Conservation (phyloP, 192 early-diverging fungal species). For the Coemansia sp. region DNA sequence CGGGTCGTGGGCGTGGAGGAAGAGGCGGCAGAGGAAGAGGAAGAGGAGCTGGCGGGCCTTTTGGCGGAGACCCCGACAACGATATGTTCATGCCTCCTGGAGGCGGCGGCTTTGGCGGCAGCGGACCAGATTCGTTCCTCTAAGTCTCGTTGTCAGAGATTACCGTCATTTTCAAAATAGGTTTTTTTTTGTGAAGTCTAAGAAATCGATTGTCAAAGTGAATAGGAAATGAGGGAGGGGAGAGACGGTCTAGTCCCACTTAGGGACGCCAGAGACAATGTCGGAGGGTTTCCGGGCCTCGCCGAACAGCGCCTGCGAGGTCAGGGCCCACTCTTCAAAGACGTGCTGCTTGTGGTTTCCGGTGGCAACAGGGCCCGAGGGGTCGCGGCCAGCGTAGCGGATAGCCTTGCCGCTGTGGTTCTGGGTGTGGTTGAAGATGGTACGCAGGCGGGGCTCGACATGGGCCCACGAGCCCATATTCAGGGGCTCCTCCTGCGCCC, state of each 20-base stretch:
- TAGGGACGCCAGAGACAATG: conserved; percentile 69
- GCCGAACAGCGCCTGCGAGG: conserved; percentile 71
- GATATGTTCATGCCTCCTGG: conserved; percentile 31
- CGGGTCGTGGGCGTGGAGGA: conserved; percentile 11
- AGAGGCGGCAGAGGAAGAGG: conserved; percentile 20
- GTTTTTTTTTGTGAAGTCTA: no score
- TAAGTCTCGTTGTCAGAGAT: not conserved
- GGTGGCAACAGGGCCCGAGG: conserved; percentile 86
- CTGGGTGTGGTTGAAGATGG: conserved; percentile 71
- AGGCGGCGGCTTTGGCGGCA: conserved; percentile 29
- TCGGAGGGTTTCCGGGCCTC: conserved; percentile 64
- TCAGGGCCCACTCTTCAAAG: conserved; percentile 74
- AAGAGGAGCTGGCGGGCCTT: conserved; percentile 14
- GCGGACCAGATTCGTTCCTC: conserved; percentile 11
- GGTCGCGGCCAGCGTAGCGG: conserved; percentile 83
- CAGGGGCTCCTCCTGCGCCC: conserved; percentile 94
- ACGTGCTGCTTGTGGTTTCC: conserved; percentile 95
- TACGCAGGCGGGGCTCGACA: conserved; percentile 83
- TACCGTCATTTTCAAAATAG: no score
- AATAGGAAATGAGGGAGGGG: not conserved
- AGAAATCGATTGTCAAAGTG: no score
- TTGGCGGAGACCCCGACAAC: conserved; percentile 47
- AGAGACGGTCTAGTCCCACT: conserved; percentile 54
- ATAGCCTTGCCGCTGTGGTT: conserved; percentile 63
- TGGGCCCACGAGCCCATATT: conserved; percentile 93